A percentile compares a stretch with the other conserved stretches of the same genome.
These are phyloP conservation scores for Mucor piriformis DNA, from an alignment of 371 early-diverging fungal genomes.

Conservation along the genomic window DNA sequence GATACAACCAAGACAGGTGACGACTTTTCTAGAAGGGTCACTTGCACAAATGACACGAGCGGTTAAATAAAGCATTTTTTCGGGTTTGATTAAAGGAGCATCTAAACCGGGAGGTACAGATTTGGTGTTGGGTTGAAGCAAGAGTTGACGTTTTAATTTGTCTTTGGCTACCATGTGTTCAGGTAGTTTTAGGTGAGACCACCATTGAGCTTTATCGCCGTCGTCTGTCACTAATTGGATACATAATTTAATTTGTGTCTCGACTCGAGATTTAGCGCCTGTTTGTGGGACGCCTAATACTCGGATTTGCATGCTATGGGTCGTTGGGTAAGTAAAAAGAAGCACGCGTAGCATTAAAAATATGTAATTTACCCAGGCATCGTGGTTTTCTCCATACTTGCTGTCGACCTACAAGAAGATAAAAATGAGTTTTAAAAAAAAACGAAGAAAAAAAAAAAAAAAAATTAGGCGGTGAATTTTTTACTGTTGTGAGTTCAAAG, in stretches of 20 bases:
- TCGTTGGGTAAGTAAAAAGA: too few relatives aligned
- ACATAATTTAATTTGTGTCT: slow-evolving; percentile 85
- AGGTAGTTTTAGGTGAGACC: slow-evolving; percentile 75
- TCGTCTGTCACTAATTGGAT: slow-evolving; percentile 65
- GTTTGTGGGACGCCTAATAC: slow-evolving; percentile 75
- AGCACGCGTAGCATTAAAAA: too few relatives aligned
- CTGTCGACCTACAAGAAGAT: background rate
- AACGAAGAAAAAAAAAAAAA: background rate
- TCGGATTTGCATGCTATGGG: slow-evolving; percentile 53
- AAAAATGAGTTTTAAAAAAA: too few relatives aligned
- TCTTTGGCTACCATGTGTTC: slow-evolving; percentile 70
- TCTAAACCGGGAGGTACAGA: slow-evolving; percentile 15
- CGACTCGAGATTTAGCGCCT: slow-evolving; percentile 83
- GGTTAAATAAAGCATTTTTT: slow-evolving; percentile 69
- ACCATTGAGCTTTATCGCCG: slow-evolving; percentile 67
- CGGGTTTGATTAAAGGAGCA: slow-evolving; percentile 28
- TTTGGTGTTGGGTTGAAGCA: slow-evolving; percentile 20
- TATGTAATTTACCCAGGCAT: slow-evolving; percentile 23
- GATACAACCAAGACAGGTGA: slow-evolving; percentile 85
- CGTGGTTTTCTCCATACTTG: background rate
- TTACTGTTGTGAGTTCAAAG: background rate
- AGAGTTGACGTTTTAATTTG: slow-evolving; percentile 40
- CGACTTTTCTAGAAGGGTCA: slow-evolving; percentile 76
- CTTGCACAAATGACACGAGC: slow-evolving; percentile 87
- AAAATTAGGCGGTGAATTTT: background rate